Base-by-base conservation (phyloP, 306 rosid genomes). In the Cicer chorassanicum region DNA sequence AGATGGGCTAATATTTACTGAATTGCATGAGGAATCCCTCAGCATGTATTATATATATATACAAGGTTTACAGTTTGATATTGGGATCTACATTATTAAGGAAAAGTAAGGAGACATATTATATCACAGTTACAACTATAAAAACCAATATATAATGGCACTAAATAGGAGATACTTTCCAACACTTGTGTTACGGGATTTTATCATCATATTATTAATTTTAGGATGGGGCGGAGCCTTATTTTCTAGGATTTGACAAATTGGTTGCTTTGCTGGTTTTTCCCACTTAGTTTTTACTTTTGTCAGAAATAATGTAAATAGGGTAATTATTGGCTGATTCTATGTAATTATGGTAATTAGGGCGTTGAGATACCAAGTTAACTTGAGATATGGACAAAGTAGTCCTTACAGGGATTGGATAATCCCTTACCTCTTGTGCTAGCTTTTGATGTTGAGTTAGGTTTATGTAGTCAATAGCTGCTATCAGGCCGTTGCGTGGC, bases 261-360 rank as follows among this genome's bases (percentile, higher is more conserved):
- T 77, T 1, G 39, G 66, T 57, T 45, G 70, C 54, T 64, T 45
- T 63, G n/a, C 7, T 59, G 7, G 46, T 69, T 8, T 36, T 5
- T 48, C n/a, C 8, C 50, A 44, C 10, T 42, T 74, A 40, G 40
- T 74, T 82, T 70, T 55, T 66, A 8, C 57, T 61, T 59, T 39
- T 41, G 7, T n/a, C 14, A 56, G 39, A 56, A 56, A 19, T 19
- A 56, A 9, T 56, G 39, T 56, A 56, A 19, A 21, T 56, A 56
- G 19, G 62, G 10, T 56, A 19, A 56, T 21, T 21, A 56, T 56
- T 7, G 38, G 39, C 19, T 19, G 39, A 56, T 56, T 10, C n/a
- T 56, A 56, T 56, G n/a, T 9, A 19, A 56, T 8, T 10, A 54
- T 21, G 62, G 38, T 55, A 9, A 4, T 19, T 19, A 19, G 39